Evolutionary conservation across 257 asterid genomes (phyloP), one percentile per base, ranked within the genome.

Genomic region (Solanum corneliomulleri): DNA sequence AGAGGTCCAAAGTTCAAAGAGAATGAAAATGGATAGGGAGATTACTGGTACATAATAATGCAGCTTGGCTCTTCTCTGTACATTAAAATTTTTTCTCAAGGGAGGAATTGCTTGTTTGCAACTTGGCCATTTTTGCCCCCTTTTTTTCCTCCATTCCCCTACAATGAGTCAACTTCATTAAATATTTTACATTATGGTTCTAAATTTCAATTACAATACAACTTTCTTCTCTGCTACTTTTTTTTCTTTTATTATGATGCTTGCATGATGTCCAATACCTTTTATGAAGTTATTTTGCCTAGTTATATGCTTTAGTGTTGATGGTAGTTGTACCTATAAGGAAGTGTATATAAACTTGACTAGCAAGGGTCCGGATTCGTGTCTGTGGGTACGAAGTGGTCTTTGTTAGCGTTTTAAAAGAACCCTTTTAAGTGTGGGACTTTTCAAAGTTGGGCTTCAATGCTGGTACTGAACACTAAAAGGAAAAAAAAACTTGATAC

Each of bases 21-120:
- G 95, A 88, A 81, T 92, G 92, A 93, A 93, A 89, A 89, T 90
- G 89, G 93, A 92, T 88, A 90, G 94, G 86, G 93, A 85, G 88
- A 92, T 92, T 72, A 89, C 92, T 37, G 94, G 94, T 75, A 86
- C 88, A 85, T 93, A 84, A 82, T 71, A 18, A 20, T 81, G 86
- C 83, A 71, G 88, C 88, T 58, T 86, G 62, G 87, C 84, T 72
- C 84, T 85, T 86, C 85, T 84, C 23, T 86, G 88, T 90, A 88
- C 84, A 91, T 87, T 68, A 47, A 64, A 64, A 37, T 62, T 86
- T 87, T 87, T 60, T 74, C 18, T 69, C 70, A 49, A 49, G 42
- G 45, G 84, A 58, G 74, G 88, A 82, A 71, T 83, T 87, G 89
- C 75, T 62, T 70, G 74, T 84, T 84, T 56, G 35, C 78, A 16